These are phyloP conservation scores for Microdochium paspali DNA, from an alignment of 2,329 filamentous ascomycete genomes.

Conservation along the genomic window DNA sequence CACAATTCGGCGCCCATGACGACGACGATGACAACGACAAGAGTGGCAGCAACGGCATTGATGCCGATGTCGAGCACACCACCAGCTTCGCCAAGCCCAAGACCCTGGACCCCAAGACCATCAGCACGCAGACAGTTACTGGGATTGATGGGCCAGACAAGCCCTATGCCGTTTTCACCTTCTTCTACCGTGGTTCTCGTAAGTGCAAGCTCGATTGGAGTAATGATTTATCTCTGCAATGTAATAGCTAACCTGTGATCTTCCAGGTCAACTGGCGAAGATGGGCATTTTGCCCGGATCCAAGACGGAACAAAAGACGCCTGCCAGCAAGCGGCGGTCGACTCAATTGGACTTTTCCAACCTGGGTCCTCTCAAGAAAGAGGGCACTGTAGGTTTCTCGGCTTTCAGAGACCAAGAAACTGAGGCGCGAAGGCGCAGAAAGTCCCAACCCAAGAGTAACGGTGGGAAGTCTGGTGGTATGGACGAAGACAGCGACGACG, in stretches of 20 bases:
- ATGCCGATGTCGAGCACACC: slow-evolving; percentile 87
- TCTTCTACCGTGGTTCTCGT: slow-evolving; percentile 95
- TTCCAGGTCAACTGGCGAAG: slow-evolving; percentile 81
- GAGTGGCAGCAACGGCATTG: slow-evolving; percentile 49
- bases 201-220: slow-evolving; percentile 31
- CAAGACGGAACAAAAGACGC: slow-evolving; percentile 54
- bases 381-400: slow-evolving; percentile 84
- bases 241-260: background rate
- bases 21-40: slow-evolving; percentile 67
- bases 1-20: slow-evolving; percentile 94
- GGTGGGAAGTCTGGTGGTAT: slow-evolving; percentile 43
- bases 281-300: slow-evolving; percentile 76
- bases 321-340: slow-evolving; percentile 66
- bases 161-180: slow-evolving; percentile 94
- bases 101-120: slow-evolving; percentile 89
- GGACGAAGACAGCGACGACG: slow-evolving; percentile 63
- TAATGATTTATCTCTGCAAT: too few species aligned
- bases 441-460: slow-evolving; percentile 53
- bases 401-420: slow-evolving; percentile 68
- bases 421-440: slow-evolving; percentile 45
- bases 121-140: slow-evolving; percentile 98
- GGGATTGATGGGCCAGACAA: slow-evolving; percentile 94
- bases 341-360: slow-evolving; percentile 77
- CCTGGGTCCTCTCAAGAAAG: slow-evolving; percentile 73
- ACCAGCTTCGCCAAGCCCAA: slow-evolving; percentile 97